phyloP scores from a whole-genome alignment of 306 rosid genomes.

The Ochetophila trinervis region DNA sequence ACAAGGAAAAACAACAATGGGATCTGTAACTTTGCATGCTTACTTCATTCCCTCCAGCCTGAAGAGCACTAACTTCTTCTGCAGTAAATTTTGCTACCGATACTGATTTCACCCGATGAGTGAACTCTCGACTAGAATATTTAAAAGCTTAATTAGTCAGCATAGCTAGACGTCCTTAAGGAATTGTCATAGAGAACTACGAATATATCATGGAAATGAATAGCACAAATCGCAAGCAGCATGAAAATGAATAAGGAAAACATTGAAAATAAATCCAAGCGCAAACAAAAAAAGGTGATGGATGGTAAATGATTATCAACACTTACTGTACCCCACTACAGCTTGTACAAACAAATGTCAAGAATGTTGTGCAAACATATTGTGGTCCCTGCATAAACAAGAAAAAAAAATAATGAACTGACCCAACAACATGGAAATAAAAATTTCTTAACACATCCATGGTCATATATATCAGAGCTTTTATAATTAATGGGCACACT shows the following conservation, averaged over 20 bases:
- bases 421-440: background rate
- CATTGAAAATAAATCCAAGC: background rate
- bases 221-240: background rate
- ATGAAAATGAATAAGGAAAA: constrained; percentile 1
- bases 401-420: too few relatives aligned
- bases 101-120: constrained; percentile 85
- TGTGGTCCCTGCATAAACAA: constrained; percentile 77
- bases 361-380: constrained; percentile 85
- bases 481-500: background rate
- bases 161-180: background rate
- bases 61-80: constrained; percentile 80
- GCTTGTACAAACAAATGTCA: constrained; percentile 77
- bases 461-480: too few relatives aligned
- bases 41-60: constrained; percentile 94
- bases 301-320: background rate
- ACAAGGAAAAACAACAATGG: constrained; percentile 3
- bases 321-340: constrained; percentile 98
- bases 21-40: constrained; percentile 6
- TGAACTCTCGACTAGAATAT: constrained; percentile 77
- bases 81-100: constrained; percentile 75
- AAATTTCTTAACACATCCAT: too few relatives aligned
- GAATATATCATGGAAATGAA: background rate
- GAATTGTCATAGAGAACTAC: background rate
- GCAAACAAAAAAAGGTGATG: constrained; percentile 1
- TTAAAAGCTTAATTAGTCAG: constrained; percentile 17